phyloP scores from a whole-genome alignment of 2,329 filamentous ascomycete genomes.

The Cordyceps farinosa region DNA sequence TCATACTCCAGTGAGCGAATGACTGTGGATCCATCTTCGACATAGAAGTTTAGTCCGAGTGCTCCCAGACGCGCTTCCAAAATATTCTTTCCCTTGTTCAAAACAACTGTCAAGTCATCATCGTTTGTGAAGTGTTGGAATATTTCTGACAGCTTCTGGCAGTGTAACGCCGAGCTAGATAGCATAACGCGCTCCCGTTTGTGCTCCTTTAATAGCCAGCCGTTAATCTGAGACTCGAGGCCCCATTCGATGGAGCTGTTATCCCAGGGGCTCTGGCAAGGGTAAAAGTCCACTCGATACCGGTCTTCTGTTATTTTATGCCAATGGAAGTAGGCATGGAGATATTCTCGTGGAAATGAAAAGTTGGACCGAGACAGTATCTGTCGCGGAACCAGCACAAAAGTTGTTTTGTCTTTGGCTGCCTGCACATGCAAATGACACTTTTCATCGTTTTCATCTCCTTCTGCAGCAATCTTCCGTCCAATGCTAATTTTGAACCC shows the following conservation, averaged over 20 bases:
- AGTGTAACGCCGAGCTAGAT: neutral
- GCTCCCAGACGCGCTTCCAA: neutral
- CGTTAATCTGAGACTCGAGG: neutral
- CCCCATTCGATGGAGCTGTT: neutral
- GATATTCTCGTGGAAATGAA: neutral
- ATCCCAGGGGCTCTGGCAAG: neutral
- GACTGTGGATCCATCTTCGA: neutral
- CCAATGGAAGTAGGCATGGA: neutral
- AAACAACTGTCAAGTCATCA: accelerated
- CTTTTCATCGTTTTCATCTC: neutral
- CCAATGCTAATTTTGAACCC: neutral
- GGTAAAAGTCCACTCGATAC: neutral
- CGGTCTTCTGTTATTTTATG: neutral
- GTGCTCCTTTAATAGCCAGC: neutral
- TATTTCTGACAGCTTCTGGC: neutral
- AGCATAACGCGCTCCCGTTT: neutral
- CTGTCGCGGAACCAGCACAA: neutral
- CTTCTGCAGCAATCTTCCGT: neutral
- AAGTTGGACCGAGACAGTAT: neutral
- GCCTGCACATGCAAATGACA: neutral
- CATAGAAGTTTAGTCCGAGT: neutral
- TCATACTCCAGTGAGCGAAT: neutral
- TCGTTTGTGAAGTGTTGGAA: neutral
- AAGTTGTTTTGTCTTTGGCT: neutral
- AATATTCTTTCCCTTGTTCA: neutral